Conservation (phyloP, 192 early-diverging fungal species). For the Coemansia interrupta region DNA sequence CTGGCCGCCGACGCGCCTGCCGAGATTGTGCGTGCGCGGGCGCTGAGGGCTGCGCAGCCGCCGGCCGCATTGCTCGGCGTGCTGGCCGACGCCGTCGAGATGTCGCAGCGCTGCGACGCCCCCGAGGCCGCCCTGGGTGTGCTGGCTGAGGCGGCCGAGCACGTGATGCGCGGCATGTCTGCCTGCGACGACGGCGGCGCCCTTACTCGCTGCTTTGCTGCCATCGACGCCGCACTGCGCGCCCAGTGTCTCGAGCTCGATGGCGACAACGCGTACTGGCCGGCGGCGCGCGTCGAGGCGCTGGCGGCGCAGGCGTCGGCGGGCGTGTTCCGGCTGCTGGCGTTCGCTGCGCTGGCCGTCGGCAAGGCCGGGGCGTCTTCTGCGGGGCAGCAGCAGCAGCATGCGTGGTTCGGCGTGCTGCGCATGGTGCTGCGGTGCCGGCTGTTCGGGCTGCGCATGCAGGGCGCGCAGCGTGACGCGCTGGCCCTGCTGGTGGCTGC, state of each 20-base stretch:
- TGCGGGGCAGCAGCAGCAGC: background rate
- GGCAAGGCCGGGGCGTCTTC: background rate
- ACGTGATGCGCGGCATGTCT: background rate
- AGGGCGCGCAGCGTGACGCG: slow-evolving; percentile 7
- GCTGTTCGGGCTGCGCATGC: slow-evolving; percentile 23
- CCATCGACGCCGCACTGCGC: background rate
- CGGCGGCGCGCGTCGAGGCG: slow-evolving; percentile 1
- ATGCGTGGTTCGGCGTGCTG: slow-evolving; percentile 29
- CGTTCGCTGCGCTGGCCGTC: slow-evolving; percentile 9
- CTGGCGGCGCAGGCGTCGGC: slow-evolving; percentile 11
- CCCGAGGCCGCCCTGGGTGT: background rate
- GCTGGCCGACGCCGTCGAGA: background rate
- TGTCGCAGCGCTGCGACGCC: background rate
- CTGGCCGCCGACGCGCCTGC: background rate
- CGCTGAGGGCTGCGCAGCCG: background rate
- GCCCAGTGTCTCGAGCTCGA: background rate
- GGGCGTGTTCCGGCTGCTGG: slow-evolving; percentile 17
- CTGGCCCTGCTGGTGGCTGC: slow-evolving; percentile 15
- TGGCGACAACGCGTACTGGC: background rate
- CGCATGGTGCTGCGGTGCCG: slow-evolving; percentile 33
- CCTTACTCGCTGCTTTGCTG: background rate
- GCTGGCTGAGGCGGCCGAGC: background rate
- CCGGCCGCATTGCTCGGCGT: background rate
- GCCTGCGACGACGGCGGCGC: background rate
- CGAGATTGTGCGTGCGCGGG: background rate